A percentile compares a stretch with the other conserved stretches of the same genome.
Evolutionary conservation across 2,329 filamentous ascomycete genomes (phyloP).

Genomic region (Pyrenophora teres): DNA sequence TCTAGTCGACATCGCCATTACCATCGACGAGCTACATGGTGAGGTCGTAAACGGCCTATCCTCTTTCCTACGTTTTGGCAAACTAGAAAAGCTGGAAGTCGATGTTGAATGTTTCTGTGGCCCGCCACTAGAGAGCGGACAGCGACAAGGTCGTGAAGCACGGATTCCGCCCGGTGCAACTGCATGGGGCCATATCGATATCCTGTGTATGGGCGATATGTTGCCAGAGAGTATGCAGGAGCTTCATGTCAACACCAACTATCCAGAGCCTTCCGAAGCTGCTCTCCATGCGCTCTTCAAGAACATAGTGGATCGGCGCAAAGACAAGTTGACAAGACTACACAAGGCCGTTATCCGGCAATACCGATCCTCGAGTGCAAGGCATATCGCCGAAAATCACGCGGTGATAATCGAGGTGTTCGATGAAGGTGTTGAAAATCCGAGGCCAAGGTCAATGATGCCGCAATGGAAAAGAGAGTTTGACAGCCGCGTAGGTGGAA

Average conservation of each 20-base stretch:
- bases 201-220: conserved; percentile 44
- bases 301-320: conserved; percentile 32
- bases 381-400: conserved; percentile 20
- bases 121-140: conserved; percentile 42
- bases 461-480: conserved; percentile 43
- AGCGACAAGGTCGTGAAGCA: conserved; percentile 28
- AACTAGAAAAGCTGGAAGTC: conserved; percentile 34
- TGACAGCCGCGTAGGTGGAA: conserved; percentile 26
- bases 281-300: conserved; percentile 36
- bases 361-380: conserved; percentile 24
- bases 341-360: conserved; percentile 33
- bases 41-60: conserved; percentile 41
- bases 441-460: conserved; percentile 33
- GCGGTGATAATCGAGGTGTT: conserved; percentile 31
- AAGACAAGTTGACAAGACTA: conserved; percentile 23
- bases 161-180: conserved; percentile 23
- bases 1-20: conserved; percentile 38
- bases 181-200: conserved; percentile 37
- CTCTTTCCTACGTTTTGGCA: conserved; percentile 33
- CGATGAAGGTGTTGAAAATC: conserved; percentile 14
- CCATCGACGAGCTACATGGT: conserved; percentile 39
- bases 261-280: conserved; percentile 26
- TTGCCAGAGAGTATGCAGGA: conserved; percentile 35
- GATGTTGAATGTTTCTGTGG: conserved; percentile 41
- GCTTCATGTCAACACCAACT: conserved; percentile 39